Percentiles rank a stretch among this genome's conserved stretches.
Conservation (phyloP, 148 eudicot genomes). For the Suaeda aralocaspica region DNA sequence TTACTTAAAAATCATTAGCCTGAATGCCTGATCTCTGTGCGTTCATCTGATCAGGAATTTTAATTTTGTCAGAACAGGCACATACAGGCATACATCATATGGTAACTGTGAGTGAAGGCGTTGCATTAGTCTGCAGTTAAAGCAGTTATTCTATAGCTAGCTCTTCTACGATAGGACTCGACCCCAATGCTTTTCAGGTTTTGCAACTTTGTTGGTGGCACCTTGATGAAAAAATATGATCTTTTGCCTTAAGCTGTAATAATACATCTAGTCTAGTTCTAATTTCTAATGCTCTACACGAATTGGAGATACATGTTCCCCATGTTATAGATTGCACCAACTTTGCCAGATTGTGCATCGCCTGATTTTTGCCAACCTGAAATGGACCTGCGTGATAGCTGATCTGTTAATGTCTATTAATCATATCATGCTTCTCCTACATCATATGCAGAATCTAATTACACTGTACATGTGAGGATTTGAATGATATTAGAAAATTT, state of each 20-base stretch:
- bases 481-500: too few relatives aligned
- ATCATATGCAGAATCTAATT: neutral
- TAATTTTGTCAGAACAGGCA: neutral
- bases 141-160: neutral
- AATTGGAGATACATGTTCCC: neutral
- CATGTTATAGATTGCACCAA: neutral
- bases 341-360: neutral
- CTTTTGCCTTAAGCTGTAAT: neutral
- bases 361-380: neutral
- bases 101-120: neutral
- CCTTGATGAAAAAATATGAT: neutral
- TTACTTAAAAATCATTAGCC: neutral
- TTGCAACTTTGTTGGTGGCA: neutral
- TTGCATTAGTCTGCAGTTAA: neutral
- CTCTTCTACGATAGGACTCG: neutral
- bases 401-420: neutral
- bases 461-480: too few relatives aligned
- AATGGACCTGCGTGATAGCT: neutral
- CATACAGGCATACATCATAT: neutral
- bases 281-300: neutral
- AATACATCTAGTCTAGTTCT: neutral
- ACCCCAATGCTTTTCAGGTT: neutral
- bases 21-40: neutral
- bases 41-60: neutral
- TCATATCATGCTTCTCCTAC: neutral